Conservation (phyloP, 768 basidiomycete species). For the Termitomyces sp. region DNA sequence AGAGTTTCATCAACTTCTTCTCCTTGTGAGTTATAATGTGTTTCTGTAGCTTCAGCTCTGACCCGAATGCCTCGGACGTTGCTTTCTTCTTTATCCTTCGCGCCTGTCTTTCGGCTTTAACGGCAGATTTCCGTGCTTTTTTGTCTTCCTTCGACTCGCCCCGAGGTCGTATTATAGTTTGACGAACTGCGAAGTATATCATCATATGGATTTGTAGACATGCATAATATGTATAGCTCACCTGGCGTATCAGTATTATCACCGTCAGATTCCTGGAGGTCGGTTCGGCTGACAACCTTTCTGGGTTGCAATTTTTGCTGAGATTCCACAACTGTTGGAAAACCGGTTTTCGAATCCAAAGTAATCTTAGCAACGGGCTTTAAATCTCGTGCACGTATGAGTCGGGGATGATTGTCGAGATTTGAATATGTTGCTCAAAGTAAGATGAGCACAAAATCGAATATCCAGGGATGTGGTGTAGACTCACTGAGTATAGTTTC, state of each 20-base stretch:
- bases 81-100: conserved; percentile 65
- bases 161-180: conserved; percentile 62
- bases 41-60: conserved; percentile 59
- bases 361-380: conserved; percentile 56
- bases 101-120: conserved; percentile 59
- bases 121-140: conserved; percentile 61
- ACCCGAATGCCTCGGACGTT: conserved; percentile 55
- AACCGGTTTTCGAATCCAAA: conserved; percentile 71
- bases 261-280: conserved; percentile 15
- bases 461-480: not conserved
- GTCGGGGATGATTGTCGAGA: conserved; percentile 90
- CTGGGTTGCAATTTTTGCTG: conserved; percentile 12
- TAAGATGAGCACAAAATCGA: not conserved
- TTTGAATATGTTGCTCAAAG: conserved; percentile 88
- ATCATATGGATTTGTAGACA: not conserved
- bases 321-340: conserved; percentile 50
- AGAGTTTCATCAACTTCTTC: conserved; percentile 40
- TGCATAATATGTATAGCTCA: conserved; percentile 7
- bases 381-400: conserved; percentile 65
- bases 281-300: conserved; percentile 4
- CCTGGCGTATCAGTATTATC: conserved; percentile 20
- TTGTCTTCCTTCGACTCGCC: conserved; percentile 75
- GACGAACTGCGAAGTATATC: conserved; percentile 4
- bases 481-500: conserved; percentile 89
- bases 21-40: conserved; percentile 42